Evolutionary conservation across 495 filamentous ascomycete genomes (phyloP), one percentile per base, ranked within the genome.

Genomic region (Antarctomyces pellizariae): DNA sequence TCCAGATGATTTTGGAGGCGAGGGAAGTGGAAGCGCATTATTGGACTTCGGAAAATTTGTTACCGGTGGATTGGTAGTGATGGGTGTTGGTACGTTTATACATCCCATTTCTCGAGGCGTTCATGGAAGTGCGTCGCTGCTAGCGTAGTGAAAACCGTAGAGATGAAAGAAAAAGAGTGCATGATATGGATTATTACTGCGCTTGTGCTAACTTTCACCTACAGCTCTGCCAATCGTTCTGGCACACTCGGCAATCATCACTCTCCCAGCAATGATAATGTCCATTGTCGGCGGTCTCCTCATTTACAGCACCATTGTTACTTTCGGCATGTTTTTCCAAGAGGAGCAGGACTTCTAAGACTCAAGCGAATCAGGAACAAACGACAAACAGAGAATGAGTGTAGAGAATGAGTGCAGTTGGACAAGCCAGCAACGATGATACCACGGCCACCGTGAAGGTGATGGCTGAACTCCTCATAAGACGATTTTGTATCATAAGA

Each of bases 221-320:
- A 27, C 35, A 93, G 86, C 89, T 12, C 60, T 99, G n/a, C 86
- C 86, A n/a, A 65, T 65, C 5, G 52, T 91, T 22, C 64, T 99
- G 16, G 80, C 79, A 9, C 86, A 92, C 50, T 75, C 73, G 34
- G 65, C 60, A 24, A 53, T 77, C 22, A 95, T 99, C 37, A 39
- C 62, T 28, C 44, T 71, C 21, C 62, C 75, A n/a, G 86, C 86
- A 16, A 91, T 91, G 77, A 52, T 75, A 46, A 95, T 99, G 86
- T 83, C 71, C 16, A 75, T 95, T 37, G 49, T 86, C 26, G 86
- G 86, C 12, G 86, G 86, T 22, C 49, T 92, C 21, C 48, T 99
- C 47, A 95, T 95, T 38, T 99, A 99, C 48, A 80, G 79, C 18
- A 99, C 86, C 8, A 92, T 99, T 44, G 86, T 95, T 46, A 80